Conservation (phyloP, 495 filamentous ascomycete species). For the Podospora anserina region DNA sequence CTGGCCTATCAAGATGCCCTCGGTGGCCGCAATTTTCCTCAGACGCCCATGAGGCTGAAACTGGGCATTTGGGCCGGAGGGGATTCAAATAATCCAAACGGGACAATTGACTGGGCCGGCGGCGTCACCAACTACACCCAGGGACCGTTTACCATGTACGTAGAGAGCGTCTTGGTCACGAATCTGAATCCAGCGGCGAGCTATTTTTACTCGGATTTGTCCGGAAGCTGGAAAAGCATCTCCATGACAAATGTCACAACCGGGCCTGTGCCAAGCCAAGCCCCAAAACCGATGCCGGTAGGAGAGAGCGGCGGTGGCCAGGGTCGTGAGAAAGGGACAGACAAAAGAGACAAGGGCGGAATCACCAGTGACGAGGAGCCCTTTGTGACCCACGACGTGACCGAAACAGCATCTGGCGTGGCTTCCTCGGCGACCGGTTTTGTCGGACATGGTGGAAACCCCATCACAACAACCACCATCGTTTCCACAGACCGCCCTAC, state of each 20-base stretch:
- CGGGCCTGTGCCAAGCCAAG: not conserved
- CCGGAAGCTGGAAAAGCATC: constrained; percentile 68
- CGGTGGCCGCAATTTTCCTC: constrained; percentile 68
- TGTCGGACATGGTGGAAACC: not conserved
- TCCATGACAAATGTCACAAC: constrained; percentile 5
- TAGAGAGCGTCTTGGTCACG: constrained; percentile 64
- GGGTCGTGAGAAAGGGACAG: not conserved
- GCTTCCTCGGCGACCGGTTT: not conserved
- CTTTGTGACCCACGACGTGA: not conserved
- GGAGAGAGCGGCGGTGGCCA: not conserved
- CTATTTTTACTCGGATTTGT: constrained; percentile 66
- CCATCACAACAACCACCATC: not conserved
- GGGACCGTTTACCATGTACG: constrained; percentile 77
- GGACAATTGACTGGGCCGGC: constrained; percentile 84
- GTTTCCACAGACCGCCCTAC: not conserved
- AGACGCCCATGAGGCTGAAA: constrained; percentile 79
- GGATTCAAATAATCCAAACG: constrained; percentile 60
- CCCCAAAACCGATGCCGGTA: not conserved
- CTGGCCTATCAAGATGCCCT: constrained; percentile 57
- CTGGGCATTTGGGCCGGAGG: constrained; percentile 82
- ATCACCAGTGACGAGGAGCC: not conserved
- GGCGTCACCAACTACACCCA: constrained; percentile 68
- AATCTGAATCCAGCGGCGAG: constrained; percentile 67
- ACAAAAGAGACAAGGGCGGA: not conserved
- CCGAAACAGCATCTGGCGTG: not conserved